Percentiles rank a stretch among this genome's conserved stretches.
Evolutionary conservation across 2,329 filamentous ascomycete genomes (phyloP).

Genomic region (Westerdykella aurantiaca): DNA sequence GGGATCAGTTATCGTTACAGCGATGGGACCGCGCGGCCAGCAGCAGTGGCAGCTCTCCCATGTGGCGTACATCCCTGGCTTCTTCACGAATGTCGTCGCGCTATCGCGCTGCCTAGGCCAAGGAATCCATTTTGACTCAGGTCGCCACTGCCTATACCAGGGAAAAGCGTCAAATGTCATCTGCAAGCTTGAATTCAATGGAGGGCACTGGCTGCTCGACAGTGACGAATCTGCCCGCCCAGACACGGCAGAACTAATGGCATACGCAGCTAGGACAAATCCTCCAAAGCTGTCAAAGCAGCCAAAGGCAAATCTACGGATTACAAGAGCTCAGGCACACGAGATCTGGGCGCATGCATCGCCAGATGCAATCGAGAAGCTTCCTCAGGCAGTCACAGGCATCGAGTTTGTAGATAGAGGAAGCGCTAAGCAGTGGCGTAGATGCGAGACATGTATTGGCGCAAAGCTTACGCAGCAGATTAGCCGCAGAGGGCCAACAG

Average conservation of each 20-base stretch:
- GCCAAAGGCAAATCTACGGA: not conserved
- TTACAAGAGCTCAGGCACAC: slow-evolving; percentile 1
- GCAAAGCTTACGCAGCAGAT: slow-evolving; percentile 4
- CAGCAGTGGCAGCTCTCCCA: slow-evolving; percentile 1
- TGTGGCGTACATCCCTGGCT: slow-evolving; percentile 6
- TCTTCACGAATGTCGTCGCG: slow-evolving; percentile 5
- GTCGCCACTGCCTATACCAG: slow-evolving; percentile 4
- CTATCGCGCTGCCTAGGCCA: slow-evolving; percentile 3
- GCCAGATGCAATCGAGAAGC: slow-evolving; percentile 1
- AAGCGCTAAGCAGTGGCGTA: too few relatives aligned
- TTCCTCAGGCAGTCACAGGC: not conserved
- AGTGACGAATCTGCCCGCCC: slow-evolving; percentile 1
- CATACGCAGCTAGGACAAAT: not conserved
- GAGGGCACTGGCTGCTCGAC: slow-evolving; percentile 7
- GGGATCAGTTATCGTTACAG: slow-evolving; percentile 3
- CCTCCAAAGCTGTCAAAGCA: not conserved
- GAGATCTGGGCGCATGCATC: slow-evolving; percentile 2
- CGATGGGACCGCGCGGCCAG: not conserved
- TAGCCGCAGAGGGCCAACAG: not conserved
- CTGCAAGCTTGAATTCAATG: slow-evolving; percentile 2
- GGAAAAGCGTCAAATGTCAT: slow-evolving; percentile 2
- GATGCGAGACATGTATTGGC: slow-evolving; percentile 2
- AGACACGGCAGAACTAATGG: slow-evolving; percentile 1
- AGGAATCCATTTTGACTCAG: slow-evolving; percentile 8
- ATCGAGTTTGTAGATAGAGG: too few relatives aligned